These are phyloP conservation scores for Micractinium sp. DNA, from an alignment of 139 green algal species.

Conservation along the genomic window DNA sequence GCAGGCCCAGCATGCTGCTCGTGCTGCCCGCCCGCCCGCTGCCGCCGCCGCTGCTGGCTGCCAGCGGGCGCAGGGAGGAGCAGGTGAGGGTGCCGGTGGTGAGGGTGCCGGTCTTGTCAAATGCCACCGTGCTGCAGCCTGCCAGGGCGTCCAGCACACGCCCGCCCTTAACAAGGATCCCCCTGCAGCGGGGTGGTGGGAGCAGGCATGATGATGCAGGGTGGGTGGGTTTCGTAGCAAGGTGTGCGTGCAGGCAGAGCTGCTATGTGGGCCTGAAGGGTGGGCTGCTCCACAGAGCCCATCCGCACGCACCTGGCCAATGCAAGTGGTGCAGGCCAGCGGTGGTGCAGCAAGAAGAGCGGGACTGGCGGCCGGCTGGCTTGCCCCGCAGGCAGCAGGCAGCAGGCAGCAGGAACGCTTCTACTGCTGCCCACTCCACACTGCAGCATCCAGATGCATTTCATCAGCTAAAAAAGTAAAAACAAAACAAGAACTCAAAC, in stretches of 20 bases:
- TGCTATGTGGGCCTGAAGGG: neutral
- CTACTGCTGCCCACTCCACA: neutral
- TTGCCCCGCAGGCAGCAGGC: neutral
- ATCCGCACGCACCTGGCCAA: too few relatives aligned
- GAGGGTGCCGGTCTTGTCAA: slow-evolving; percentile 94
- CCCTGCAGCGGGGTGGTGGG: slow-evolving; percentile 29
- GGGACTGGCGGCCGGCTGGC: too few relatives aligned
- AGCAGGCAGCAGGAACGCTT: neutral
- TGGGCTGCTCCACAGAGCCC: too few relatives aligned
- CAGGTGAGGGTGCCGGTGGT: slow-evolving; percentile 76
- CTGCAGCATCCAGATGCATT: neutral
- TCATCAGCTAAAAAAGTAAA: too few relatives aligned
- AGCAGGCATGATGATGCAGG: neutral
- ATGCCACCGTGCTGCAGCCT: slow-evolving; percentile 62
- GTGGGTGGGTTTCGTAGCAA: neutral
- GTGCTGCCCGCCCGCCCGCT: neutral
- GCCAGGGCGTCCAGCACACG: slow-evolving; percentile 79
- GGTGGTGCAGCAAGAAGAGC: too few relatives aligned
- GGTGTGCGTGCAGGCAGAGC: neutral
- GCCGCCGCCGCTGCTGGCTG: neutral
- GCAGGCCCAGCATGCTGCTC: neutral
- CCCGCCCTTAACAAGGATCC: slow-evolving; percentile 79
- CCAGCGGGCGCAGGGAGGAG: slow-evolving; percentile 33
- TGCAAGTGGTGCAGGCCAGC: too few relatives aligned
- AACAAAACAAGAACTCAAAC: too few relatives aligned